Evolutionary conservation across 2,329 filamentous ascomycete genomes (phyloP), one percentile per base, ranked within the genome.

Genomic region (Fusarium keratoplasticum): DNA sequence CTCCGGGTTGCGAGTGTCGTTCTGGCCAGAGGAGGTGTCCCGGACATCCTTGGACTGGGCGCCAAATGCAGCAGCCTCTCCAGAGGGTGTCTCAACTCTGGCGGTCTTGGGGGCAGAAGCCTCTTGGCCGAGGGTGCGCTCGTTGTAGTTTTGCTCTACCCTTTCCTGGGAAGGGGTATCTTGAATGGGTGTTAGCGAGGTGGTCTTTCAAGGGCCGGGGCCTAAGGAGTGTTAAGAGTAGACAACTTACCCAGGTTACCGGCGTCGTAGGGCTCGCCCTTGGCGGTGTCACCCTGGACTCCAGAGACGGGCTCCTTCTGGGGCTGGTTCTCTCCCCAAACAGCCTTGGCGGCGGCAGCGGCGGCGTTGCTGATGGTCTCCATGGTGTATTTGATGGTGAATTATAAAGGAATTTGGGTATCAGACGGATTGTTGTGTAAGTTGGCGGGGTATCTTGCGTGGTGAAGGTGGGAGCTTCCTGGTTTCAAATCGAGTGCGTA

Each of bases 181-280:
- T 76, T 40, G 8, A 40, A 14, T 18, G 4, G 5, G 10, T 60
- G 67, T 71, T 16, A 71, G 69, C 40, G 36, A 50, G 22, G 47
- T 2, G 16, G 14, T 1, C 5, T 47, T 52, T 31, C 47, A 52
- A 52, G 25, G 25, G 25, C 4, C 16, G 25, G 25, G 25, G 47
- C 16, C 47, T 13, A 31, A 18, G 27, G 27, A 35, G 54, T 33
- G 16, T 27, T 54, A 18, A 33, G 25, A 33, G 38, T 20, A 38
- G 14, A 16, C 8, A 11, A 62, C 79, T 47, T 88, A 85, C 90
- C 87, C n/a, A 89, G 83, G 81, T 96, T 96, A 58, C 94, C 94
- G 67, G 90, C 90, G 79, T 96, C 94, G 77, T 91, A 97, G 0
- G 94, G 94, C 81, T 96, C 92, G 14, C 89, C 90, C 50, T 86